Conservation (phyloP, 2,329 filamentous ascomycete species). For the Xylaria sp. region DNA sequence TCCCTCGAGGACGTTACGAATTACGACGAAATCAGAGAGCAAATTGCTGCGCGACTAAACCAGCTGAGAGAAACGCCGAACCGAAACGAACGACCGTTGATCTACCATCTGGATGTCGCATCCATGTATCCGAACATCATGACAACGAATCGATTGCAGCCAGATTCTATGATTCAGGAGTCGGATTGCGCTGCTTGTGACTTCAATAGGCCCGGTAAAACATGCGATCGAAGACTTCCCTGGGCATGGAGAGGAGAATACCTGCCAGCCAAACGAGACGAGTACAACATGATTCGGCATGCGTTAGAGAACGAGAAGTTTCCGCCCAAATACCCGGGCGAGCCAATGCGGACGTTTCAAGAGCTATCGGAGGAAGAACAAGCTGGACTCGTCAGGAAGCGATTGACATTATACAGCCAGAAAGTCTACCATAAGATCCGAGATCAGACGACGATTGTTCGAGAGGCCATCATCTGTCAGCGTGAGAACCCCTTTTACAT, state of each 20-base stretch:
- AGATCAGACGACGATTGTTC: slow-evolving; percentile 84
- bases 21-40: slow-evolving; percentile 76
- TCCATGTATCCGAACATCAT: slow-evolving; percentile 99
- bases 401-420: slow-evolving; percentile 87
- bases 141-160: slow-evolving; percentile 96
- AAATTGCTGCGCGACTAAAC: slow-evolving; percentile 68
- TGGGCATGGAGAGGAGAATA: slow-evolving; percentile 99
- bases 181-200: slow-evolving; percentile 96
- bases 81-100: slow-evolving; percentile 76
- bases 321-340: slow-evolving; percentile 69
- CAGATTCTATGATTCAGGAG: slow-evolving; percentile 98
- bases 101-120: slow-evolving; percentile 97
- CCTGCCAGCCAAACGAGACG: slow-evolving; percentile 88
- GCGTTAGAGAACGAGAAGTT: slow-evolving; percentile 90
- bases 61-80: slow-evolving; percentile 78
- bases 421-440: slow-evolving; percentile 99
- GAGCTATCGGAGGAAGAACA: slow-evolving; percentile 81
- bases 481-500: slow-evolving; percentile 98
- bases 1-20: slow-evolving; percentile 72
- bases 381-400: slow-evolving; percentile 72
- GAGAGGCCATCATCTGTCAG: slow-evolving; percentile 97
- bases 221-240: slow-evolving; percentile 86
- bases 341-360: slow-evolving; percentile 68
- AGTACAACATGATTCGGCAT: slow-evolving; percentile 98
- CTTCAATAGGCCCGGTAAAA: slow-evolving; percentile 96